Evolutionary conservation across 371 early-diverging fungal species (phyloP).

Genomic region (Saksenaea vasiformis): DNA sequence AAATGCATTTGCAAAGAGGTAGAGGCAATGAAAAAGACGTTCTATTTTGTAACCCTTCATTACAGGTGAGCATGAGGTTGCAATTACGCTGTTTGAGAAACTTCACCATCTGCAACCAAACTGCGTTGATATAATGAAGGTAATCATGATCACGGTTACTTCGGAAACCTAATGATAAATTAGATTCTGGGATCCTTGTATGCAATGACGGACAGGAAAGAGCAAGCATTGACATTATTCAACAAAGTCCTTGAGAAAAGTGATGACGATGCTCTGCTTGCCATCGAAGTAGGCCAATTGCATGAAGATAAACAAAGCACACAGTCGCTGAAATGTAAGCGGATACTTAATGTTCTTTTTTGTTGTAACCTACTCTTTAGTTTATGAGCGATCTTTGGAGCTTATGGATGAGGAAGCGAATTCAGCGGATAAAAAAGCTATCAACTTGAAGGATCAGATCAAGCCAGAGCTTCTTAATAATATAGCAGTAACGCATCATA

Average conservation of each 20-base stretch:
- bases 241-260: conserved; percentile 56
- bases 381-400: conserved; percentile 35
- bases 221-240: conserved; percentile 65
- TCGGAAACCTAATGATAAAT: neutral
- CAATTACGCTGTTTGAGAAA: conserved; percentile 75
- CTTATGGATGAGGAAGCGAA: conserved; percentile 21
- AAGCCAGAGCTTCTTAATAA: conserved; percentile 81
- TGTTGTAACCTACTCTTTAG: conserved; percentile 14
- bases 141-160: conserved; percentile 18
- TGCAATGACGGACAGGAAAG: conserved; percentile 63
- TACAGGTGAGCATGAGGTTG: conserved; percentile 49
- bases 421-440: conserved; percentile 17
- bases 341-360: conserved; percentile 11
- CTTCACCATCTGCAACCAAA: conserved; percentile 65
- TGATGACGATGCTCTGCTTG: conserved; percentile 56
- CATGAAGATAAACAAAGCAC: conserved; percentile 58
- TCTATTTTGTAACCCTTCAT: conserved; percentile 8
- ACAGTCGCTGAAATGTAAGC: conserved; percentile 58
- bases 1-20: conserved; percentile 63
- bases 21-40: neutral
- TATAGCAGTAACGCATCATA: conserved; percentile 74
- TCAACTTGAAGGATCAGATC: conserved; percentile 31
- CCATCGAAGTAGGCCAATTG: conserved; percentile 64
- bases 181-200: conserved; percentile 65
- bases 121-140: conserved; percentile 66